Evolutionary conservation across 2,329 filamentous ascomycete species (phyloP).

Genomic region (Diplodia sapinea): DNA sequence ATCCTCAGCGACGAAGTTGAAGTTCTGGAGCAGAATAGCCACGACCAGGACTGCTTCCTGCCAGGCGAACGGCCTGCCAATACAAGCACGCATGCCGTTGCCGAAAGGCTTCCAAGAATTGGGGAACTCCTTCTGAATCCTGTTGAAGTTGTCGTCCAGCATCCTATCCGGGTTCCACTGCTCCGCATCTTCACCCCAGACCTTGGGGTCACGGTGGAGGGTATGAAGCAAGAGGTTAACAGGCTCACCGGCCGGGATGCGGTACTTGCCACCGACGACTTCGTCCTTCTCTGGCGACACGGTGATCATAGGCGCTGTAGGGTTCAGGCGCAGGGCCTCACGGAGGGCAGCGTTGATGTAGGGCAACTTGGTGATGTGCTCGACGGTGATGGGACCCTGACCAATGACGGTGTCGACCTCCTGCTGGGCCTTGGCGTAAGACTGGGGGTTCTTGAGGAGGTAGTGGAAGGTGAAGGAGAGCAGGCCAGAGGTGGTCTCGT

Average conservation of each 20-base stretch:
- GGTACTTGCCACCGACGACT: conserved; percentile 47
- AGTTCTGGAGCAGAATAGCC: conserved; percentile 54
- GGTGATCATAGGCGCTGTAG: conserved; percentile 59
- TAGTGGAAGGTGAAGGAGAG: conserved; percentile 57
- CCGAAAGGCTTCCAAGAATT: conserved; percentile 61
- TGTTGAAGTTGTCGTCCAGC: conserved; percentile 51
- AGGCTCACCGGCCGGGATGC: conserved; percentile 43
- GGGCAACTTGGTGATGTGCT: conserved; percentile 58
- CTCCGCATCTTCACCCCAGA: conserved; percentile 54
- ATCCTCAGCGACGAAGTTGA: conserved; percentile 53
- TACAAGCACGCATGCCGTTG: conserved; percentile 59
- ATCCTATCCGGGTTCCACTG: conserved; percentile 56
- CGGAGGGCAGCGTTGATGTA: conserved; percentile 62
- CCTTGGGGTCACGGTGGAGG: conserved; percentile 50
- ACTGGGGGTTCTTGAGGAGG: conserved; percentile 58
- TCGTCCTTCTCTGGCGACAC: conserved; percentile 44
- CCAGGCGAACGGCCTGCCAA: conserved; percentile 61
- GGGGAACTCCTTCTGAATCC: conserved; percentile 47
- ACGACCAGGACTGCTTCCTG: conserved; percentile 58
- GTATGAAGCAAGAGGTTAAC: conserved; percentile 43
- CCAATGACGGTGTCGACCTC: conserved; percentile 63
- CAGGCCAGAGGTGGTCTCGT: conserved; percentile 48
- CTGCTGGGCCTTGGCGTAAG: conserved; percentile 56
- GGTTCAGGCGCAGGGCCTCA: conserved; percentile 62
- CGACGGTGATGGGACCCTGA: conserved; percentile 51